Evolutionary conservation across 495 filamentous ascomycete genomes (phyloP).

Genomic region (Aspergillus ellipticus): DNA sequence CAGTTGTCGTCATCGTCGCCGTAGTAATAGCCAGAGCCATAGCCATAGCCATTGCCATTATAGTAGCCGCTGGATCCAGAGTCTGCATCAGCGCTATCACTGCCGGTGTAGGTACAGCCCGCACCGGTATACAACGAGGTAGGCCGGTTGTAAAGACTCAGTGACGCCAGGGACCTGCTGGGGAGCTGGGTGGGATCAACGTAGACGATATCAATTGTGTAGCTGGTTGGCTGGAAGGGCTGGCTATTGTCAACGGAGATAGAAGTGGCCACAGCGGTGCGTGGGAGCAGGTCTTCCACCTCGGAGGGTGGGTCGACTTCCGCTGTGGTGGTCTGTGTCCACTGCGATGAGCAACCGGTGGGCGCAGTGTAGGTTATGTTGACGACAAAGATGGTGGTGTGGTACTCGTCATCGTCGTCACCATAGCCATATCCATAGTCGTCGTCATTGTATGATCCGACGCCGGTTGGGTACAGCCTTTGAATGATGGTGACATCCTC

Average conservation of each 20-base stretch:
- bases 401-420: constrained; percentile 10
- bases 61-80: constrained; percentile 9
- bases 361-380: constrained; percentile 36
- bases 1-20: constrained; percentile 14
- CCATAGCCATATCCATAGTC: constrained; percentile 10
- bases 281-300: constrained; percentile 18
- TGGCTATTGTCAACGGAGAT: constrained; percentile 23
- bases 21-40: not conserved
- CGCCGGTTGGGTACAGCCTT: constrained; percentile 30
- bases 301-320: constrained; percentile 13
- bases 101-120: constrained; percentile 8
- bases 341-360: constrained; percentile 29
- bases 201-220: constrained; percentile 26
- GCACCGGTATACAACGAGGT: constrained; percentile 16
- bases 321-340: constrained; percentile 25
- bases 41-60: not conserved
- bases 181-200: constrained; percentile 32
- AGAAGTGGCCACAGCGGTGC: constrained; percentile 25
- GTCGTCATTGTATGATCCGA: constrained; percentile 15
- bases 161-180: constrained; percentile 16
- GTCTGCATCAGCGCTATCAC: not conserved
- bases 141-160: constrained; percentile 22
- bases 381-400: constrained; percentile 29
- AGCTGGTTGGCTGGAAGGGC: constrained; percentile 28
- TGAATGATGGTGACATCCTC: constrained; percentile 29